Evolutionary conservation across 139 green algal genomes (phyloP).

Genomic region (Yamagishiella unicocca): DNA sequence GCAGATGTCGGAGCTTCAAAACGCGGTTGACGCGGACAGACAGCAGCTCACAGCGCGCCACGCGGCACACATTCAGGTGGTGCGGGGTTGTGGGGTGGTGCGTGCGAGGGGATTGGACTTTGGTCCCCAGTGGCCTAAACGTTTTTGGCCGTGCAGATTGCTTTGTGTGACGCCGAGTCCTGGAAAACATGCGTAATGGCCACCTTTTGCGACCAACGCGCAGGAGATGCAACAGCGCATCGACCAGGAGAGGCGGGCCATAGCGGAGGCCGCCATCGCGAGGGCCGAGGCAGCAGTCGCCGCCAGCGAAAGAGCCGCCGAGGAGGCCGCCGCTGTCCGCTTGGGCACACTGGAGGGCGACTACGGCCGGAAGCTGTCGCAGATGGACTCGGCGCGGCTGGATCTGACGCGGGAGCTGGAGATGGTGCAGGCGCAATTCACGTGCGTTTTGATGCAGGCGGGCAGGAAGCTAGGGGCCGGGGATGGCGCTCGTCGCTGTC

Average conservation of each 20-base stretch:
- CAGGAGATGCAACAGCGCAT: slow-evolving; percentile 47
- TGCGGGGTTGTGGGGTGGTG: too few relatives aligned
- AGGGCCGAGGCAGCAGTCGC: slow-evolving; percentile 10
- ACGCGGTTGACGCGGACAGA: slow-evolving; percentile 17
- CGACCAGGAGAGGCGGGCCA: slow-evolving; percentile 35
- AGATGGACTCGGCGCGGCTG: slow-evolving; percentile 13
- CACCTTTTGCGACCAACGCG: neutral
- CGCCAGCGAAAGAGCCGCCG: neutral
- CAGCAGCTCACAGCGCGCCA: slow-evolving; percentile 35
- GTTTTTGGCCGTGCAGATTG: too few relatives aligned
- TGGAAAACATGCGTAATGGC: neutral
- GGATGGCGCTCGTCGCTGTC: too few relatives aligned
- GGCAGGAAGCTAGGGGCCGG: neutral
- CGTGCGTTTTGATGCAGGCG: neutral
- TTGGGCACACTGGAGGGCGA: slow-evolving; percentile 19
- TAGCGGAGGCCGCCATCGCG: slow-evolving; percentile 25
- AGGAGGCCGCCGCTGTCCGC: neutral
- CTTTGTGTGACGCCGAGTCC: too few relatives aligned
- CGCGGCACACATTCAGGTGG: slow-evolving; percentile 38
- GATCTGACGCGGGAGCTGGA: slow-evolving; percentile 44
- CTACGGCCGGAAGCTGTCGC: neutral
- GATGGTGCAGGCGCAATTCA: slow-evolving; percentile 37
- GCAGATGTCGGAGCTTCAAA: slow-evolving; percentile 20
- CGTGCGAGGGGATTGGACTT: too few relatives aligned
- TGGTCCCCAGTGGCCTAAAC: too few relatives aligned